These are phyloP conservation scores for Colletotrichum zoysiae DNA, from an alignment of 2,329 filamentous ascomycete species.

Conservation along the genomic window DNA sequence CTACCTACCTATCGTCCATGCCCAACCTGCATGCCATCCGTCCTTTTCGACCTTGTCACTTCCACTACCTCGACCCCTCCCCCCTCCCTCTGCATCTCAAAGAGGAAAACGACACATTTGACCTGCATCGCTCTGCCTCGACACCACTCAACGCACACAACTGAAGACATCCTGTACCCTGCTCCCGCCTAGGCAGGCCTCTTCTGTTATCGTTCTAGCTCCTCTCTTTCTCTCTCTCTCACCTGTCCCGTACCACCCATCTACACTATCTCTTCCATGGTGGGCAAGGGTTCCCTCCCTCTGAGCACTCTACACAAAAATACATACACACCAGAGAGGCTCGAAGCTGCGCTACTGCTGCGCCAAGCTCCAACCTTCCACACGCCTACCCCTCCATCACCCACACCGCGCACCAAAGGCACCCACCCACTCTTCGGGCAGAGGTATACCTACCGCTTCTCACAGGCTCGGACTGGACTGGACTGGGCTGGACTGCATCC, in stretches of 20 bases:
- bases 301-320: slow-evolving; percentile 6
- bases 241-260: slow-evolving; percentile 27
- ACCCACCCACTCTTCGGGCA: slow-evolving; percentile 36
- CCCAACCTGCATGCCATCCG: slow-evolving; percentile 31
- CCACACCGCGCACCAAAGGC: slow-evolving; percentile 28
- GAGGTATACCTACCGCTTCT: slow-evolving; percentile 39
- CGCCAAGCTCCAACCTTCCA: slow-evolving; percentile 40
- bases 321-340: slow-evolving; percentile 24
- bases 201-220: slow-evolving; percentile 16
- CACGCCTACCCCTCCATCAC: slow-evolving; percentile 30
- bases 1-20: slow-evolving; percentile 25
- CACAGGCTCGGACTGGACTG: slow-evolving; percentile 36
- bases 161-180: slow-evolving; percentile 7
- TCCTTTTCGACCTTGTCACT: slow-evolving; percentile 18
- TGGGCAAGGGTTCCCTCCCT: slow-evolving; percentile 21
- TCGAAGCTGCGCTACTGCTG: slow-evolving; percentile 37
- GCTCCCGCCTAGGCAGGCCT: slow-evolving; percentile 22
- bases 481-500: slow-evolving; percentile 28
- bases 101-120: slow-evolving; percentile 37
- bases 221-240: slow-evolving; percentile 1
- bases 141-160: slow-evolving; percentile 12
- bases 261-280: background rate
- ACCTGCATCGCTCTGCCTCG: slow-evolving; percentile 34
- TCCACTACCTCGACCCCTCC: slow-evolving; percentile 31
- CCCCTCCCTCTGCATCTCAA: slow-evolving; percentile 33